Conservation (phyloP, 192 early-diverging fungal genomes). For the Coemansia erecta region DNA sequence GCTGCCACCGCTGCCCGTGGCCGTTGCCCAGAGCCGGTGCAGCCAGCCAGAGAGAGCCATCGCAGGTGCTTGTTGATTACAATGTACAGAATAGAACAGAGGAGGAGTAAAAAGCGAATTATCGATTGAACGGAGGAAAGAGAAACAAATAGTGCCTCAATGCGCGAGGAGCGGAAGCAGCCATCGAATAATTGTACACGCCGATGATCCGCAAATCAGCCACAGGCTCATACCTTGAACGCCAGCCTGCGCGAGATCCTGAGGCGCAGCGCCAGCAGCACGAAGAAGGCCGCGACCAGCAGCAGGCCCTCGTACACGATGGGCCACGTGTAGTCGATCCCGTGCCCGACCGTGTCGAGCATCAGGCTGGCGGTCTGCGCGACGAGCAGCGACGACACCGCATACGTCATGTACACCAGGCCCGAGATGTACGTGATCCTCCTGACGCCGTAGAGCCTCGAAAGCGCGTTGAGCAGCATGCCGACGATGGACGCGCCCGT, state of each 20-base stretch:
- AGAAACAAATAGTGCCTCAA: constrained; percentile 6
- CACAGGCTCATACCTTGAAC: constrained; percentile 10
- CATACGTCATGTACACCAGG: constrained; percentile 47
- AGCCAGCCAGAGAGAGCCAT: too few species aligned
- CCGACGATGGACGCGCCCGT: constrained; percentile 38
- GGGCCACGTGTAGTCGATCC: constrained; percentile 43
- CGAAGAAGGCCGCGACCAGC: constrained; percentile 15
- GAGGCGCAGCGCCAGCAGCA: constrained; percentile 32
- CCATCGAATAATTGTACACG: too few species aligned
- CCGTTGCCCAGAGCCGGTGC: too few species aligned
- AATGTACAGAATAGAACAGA: background rate
- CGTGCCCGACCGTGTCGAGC: constrained; percentile 48
- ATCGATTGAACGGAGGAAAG: background rate
- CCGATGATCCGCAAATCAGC: background rate
- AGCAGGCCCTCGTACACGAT: constrained; percentile 46
- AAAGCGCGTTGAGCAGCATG: constrained; percentile 41
- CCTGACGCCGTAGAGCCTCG: constrained; percentile 36
- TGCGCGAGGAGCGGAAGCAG: too few species aligned
- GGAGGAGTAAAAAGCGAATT: background rate
- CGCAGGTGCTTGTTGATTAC: background rate
- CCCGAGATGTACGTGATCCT: constrained; percentile 48
- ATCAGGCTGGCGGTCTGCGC: constrained; percentile 45
- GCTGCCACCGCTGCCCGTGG: background rate
- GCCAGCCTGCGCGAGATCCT: constrained; percentile 17
- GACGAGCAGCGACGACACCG: constrained; percentile 34